Evolutionary conservation across 2,329 filamentous ascomycete genomes (phyloP).

Genomic region (Xylariaceae sp.): DNA sequence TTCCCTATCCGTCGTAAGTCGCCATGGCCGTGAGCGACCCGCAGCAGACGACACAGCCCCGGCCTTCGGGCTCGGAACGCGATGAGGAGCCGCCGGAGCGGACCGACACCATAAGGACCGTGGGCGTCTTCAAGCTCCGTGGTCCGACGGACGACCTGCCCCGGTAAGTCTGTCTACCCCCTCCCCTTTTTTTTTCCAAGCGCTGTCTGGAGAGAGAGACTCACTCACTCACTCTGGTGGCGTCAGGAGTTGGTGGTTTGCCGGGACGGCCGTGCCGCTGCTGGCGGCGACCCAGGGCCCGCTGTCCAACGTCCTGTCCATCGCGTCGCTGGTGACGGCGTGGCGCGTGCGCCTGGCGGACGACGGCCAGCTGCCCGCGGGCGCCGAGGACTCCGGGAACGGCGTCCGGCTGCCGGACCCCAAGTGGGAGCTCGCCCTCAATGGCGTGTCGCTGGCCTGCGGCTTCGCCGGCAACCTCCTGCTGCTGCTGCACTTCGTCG

Average conservation of each 20-base stretch:
- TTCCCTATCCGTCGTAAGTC: too few relatives aligned
- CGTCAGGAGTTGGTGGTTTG: slow-evolving; percentile 7
- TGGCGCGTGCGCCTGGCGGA: slow-evolving; percentile 3
- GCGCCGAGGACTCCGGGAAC: slow-evolving; percentile 1
- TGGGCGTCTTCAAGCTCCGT: slow-evolving; percentile 2
- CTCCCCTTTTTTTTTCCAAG: too few relatives aligned
- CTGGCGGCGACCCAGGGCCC: slow-evolving; percentile 6
- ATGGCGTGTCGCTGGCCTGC: slow-evolving; percentile 4
- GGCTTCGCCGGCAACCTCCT: slow-evolving; percentile 5
- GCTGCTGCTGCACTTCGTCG: slow-evolving; percentile 5
- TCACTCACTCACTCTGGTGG: slow-evolving; percentile 2
- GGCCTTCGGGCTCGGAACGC: too few relatives aligned
- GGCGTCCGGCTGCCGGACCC: slow-evolving; percentile 1
- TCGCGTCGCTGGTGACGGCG: slow-evolving; percentile 3
- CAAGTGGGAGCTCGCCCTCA: slow-evolving; percentile 6
- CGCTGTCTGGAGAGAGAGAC: slow-evolving; percentile 2
- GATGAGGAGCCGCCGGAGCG: neutral
- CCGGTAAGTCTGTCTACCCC: too few relatives aligned
- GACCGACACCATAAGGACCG: slow-evolving; percentile 1
- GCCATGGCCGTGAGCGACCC: too few relatives aligned
- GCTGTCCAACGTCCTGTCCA: slow-evolving; percentile 4
- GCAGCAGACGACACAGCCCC: neutral
- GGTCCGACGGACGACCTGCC: slow-evolving; percentile 3
- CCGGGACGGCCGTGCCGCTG: slow-evolving; percentile 4
- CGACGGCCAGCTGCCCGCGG: slow-evolving; percentile 2